phyloP scores from a whole-genome alignment of 2,329 filamentous ascomycete genomes.

The Verticillium nonalfalfae region DNA sequence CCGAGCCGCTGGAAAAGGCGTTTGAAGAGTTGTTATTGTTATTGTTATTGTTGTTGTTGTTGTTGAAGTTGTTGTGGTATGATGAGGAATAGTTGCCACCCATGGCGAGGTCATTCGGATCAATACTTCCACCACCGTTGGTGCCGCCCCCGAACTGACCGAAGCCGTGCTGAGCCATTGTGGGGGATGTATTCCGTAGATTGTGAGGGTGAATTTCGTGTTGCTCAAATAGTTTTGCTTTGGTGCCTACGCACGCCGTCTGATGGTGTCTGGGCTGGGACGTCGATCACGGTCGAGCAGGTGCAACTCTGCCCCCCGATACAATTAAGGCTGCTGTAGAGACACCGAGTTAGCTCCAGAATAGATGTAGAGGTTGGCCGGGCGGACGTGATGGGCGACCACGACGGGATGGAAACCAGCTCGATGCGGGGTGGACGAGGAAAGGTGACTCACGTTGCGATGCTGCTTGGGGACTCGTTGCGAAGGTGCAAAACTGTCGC shows the following conservation, averaged over 20 bases:
- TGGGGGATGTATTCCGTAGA: conserved; percentile 10
- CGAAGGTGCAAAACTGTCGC: no score
- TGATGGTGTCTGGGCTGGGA: no score
- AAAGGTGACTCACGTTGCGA: background rate
- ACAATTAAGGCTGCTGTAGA: no score
- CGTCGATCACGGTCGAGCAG: no score
- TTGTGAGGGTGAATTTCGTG: background rate
- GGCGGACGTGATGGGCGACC: background rate
- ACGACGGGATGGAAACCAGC: background rate
- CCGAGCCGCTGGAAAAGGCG: conserved; percentile 71
- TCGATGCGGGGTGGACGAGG: background rate
- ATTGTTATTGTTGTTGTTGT: conserved; percentile 40
- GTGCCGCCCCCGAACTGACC: conserved; percentile 48
- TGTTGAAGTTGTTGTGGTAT: conserved; percentile 48
- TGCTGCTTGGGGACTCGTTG: no score
- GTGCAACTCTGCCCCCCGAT: no score
- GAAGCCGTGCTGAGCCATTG: conserved; percentile 52
- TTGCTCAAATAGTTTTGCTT: no score
- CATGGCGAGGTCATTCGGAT: conserved; percentile 82
- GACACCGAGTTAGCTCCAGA: no score
- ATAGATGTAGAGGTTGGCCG: no score
- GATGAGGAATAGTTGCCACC: conserved; percentile 51
- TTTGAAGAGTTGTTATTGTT: conserved; percentile 53
- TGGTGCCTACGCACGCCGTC: no score
- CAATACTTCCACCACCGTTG: conserved; percentile 54